phyloP scores from a whole-genome alignment of 139 green algal genomes.

The Raphidocelis subcapitata region DNA sequence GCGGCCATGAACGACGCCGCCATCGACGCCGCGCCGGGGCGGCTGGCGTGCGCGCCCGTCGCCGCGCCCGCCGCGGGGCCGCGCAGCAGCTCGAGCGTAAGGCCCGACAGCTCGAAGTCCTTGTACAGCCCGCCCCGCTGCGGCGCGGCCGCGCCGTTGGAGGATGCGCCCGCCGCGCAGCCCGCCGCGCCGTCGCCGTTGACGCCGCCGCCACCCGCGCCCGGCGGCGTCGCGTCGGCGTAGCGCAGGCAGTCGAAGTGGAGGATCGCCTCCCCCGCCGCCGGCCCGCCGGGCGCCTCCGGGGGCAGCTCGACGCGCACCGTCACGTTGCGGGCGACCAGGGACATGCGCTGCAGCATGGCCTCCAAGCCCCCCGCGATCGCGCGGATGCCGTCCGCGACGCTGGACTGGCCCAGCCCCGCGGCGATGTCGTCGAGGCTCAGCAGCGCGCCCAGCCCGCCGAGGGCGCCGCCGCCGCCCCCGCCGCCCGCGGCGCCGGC shows the following conservation, averaged over 20 bases:
- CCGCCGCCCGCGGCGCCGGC: neutral
- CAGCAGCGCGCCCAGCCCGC: neutral
- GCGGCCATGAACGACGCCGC: conserved; percentile 4
- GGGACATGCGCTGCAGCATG: conserved; percentile 54
- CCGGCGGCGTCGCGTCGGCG: conserved; percentile 11
- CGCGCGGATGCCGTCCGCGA: conserved; percentile 48
- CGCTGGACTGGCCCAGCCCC: conserved; percentile 3
- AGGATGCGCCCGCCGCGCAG: neutral
- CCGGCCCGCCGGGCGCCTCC: neutral
- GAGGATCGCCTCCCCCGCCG: conserved; percentile 34
- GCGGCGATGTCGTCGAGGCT: too few relatives aligned
- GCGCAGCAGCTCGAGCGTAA: conserved; percentile 54
- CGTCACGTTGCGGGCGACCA: conserved; percentile 41
- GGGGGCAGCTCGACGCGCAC: conserved; percentile 50
- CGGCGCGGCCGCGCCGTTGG: conserved; percentile 2
- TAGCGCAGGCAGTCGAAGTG: conserved; percentile 33
- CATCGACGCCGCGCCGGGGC: neutral
- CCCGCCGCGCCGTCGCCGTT: neutral
- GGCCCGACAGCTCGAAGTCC: conserved; percentile 33
- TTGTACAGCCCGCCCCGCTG: conserved; percentile 38
- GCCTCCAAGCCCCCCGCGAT: conserved; percentile 65
- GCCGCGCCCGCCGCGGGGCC: neutral
- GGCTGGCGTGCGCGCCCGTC: neutral
- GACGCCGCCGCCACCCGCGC: neutral
- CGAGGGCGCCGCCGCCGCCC: neutral